phyloP scores from a whole-genome alignment of 495 filamentous ascomycete species.

The Staphylotrichum longicolle region DNA sequence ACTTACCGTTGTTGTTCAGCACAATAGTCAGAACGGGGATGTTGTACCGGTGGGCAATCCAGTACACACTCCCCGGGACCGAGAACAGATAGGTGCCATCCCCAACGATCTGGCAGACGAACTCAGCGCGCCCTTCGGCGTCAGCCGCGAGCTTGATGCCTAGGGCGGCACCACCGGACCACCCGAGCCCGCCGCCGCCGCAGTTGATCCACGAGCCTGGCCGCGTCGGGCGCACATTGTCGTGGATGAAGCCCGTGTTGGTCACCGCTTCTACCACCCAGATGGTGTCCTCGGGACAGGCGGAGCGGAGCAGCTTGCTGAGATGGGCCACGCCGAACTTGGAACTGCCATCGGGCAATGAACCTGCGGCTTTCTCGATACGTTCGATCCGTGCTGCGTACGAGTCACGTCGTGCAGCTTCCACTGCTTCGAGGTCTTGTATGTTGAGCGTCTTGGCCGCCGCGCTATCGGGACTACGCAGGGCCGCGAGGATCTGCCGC shows the following conservation, averaged over 20 bases:
- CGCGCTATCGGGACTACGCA: conserved; percentile 35
- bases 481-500: conserved; percentile 62
- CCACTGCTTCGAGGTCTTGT: conserved; percentile 51
- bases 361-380: conserved; percentile 50
- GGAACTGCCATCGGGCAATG: conserved; percentile 58
- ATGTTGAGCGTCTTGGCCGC: conserved; percentile 43
- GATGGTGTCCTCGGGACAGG: conserved; percentile 73
- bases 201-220: conserved; percentile 92
- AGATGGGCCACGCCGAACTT: conserved; percentile 70
- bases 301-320: conserved; percentile 58
- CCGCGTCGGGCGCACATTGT: conserved; percentile 69
- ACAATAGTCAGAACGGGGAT: conserved; percentile 90
- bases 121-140: conserved; percentile 63
- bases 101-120: conserved; percentile 92
- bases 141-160: conserved; percentile 87
- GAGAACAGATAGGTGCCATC: conserved; percentile 90
- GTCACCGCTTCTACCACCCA: conserved; percentile 90
- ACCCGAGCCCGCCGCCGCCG: conserved; percentile 88
- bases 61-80: conserved; percentile 87
- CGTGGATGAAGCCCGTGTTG: conserved; percentile 71
- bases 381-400: conserved; percentile 58
- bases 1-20: conserved; percentile 81
- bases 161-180: conserved; percentile 86
- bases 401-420: conserved; percentile 52
- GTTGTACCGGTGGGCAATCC: conserved; percentile 81